Evolutionary conservation across 2,329 filamentous ascomycete genomes (phyloP).

Genomic region (Tolypocladium ophioglossoides): DNA sequence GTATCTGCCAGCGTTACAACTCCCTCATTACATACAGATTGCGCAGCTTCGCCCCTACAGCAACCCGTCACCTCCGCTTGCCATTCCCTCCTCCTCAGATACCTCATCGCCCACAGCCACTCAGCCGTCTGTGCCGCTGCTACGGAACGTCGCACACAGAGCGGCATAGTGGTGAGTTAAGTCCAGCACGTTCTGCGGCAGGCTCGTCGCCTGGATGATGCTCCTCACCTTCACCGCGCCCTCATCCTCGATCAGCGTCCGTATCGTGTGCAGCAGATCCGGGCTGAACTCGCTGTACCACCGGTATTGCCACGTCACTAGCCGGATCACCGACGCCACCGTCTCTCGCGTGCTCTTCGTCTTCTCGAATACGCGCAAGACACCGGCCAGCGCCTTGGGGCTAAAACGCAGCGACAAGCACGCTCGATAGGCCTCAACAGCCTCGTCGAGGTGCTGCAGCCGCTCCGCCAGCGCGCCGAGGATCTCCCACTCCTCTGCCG

Average conservation of each 20-base stretch:
- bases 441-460: constrained; percentile 84
- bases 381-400: constrained; percentile 80
- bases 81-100: neutral
- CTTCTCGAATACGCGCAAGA: constrained; percentile 70
- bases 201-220: constrained; percentile 90
- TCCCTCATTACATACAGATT: neutral
- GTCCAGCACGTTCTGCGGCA: constrained; percentile 87
- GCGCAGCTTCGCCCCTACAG: neutral
- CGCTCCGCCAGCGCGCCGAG: constrained; percentile 86
- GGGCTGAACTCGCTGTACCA: constrained; percentile 99
- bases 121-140: constrained; percentile 80
- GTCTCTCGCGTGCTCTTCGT: constrained; percentile 70
- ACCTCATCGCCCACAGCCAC: neutral
- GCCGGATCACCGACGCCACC: constrained; percentile 73
- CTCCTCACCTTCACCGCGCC: constrained; percentile 94
- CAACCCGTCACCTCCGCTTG: neutral
- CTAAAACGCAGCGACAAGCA: constrained; percentile 85
- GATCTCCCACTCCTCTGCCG: constrained; percentile 96
- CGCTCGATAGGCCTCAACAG: constrained; percentile 82
- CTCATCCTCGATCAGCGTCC: constrained; percentile 92
- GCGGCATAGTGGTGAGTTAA: constrained; percentile 94
- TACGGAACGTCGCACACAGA: constrained; percentile 88
- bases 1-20: neutral
- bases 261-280: constrained; percentile 74
- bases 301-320: constrained; percentile 96